Percentiles rank a stretch among this genome's conserved stretches.
phyloP scores from a whole-genome alignment of 768 basidiomycete genomes.

The Suillus subluteus region DNA sequence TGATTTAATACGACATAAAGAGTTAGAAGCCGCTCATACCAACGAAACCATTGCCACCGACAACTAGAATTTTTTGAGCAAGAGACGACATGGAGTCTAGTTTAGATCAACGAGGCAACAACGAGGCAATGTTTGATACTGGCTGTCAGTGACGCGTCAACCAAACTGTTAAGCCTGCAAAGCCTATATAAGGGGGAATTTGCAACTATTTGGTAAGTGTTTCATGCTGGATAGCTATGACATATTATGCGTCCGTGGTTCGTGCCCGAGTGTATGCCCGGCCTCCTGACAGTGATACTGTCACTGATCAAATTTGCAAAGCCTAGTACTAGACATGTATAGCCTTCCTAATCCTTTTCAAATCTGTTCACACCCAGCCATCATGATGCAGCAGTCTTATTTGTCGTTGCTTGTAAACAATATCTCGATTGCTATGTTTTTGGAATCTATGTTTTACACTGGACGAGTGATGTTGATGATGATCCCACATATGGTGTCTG shows the following conservation, averaged over 20 bases:
- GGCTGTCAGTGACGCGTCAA: not conserved
- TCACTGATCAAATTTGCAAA: no score
- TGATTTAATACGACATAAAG: constrained; percentile 5
- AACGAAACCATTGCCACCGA: constrained; percentile 98
- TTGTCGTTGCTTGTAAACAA: no score
- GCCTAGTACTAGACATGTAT: no score
- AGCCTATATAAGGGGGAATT: not conserved
- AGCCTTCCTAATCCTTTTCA: no score
- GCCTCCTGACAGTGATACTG: no score
- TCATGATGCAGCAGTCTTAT: no score
- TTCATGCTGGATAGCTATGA: not conserved
- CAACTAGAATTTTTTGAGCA: constrained; percentile 75
- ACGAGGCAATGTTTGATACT: not conserved
- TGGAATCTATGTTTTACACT: no score
- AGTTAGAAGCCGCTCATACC: constrained; percentile 49
- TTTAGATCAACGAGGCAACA: not conserved
- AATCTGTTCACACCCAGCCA: no score
- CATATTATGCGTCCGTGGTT: no score
- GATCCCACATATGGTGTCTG: no score
- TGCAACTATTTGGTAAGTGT: not conserved
- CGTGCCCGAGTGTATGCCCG: constrained; percentile 4
- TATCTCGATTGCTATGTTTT: no score
- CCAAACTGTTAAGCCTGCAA: not conserved
- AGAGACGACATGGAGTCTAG: constrained; percentile 19
- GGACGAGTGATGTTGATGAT: no score